A percentile compares a stretch with the other conserved stretches of the same genome.
Conservation (phyloP, 169 alveolate genomes). For the Neospora caninum region DNA sequence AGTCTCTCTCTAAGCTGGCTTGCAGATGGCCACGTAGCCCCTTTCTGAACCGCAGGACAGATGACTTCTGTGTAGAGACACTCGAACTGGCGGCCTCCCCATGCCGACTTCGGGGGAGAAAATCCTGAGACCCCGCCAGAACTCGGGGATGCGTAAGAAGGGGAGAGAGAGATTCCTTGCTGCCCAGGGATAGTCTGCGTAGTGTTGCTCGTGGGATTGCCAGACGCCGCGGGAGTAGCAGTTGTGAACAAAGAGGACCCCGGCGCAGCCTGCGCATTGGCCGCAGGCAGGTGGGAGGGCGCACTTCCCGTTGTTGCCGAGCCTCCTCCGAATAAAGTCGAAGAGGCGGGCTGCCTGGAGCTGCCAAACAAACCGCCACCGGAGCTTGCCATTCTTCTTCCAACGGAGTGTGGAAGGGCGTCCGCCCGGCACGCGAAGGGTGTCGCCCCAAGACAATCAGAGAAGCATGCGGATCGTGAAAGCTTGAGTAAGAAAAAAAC, state of each 20-base stretch:
- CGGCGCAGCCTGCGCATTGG: background rate
- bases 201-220: background rate
- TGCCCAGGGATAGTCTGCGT: background rate
- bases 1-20: slow-evolving; percentile 3
- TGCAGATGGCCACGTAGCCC: background rate
- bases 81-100: slow-evolving; percentile 25
- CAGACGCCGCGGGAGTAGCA: background rate
- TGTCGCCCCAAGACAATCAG: background rate
- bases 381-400: background rate
- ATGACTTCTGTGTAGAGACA: background rate
- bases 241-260: background rate
- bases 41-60: background rate
- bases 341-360: background rate
- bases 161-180: background rate
- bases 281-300: background rate
- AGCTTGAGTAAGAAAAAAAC: background rate
- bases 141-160: background rate
- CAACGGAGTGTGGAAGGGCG: background rate
- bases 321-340: background rate
- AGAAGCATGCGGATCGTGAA: background rate
- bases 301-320: background rate
- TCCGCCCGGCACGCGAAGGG: background rate
- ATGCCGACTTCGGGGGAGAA: background rate
- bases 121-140: background rate
- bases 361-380: background rate